Base-by-base conservation (phyloP, 371 early-diverging fungal genomes). In the Rhizopus stolonifer region DNA sequence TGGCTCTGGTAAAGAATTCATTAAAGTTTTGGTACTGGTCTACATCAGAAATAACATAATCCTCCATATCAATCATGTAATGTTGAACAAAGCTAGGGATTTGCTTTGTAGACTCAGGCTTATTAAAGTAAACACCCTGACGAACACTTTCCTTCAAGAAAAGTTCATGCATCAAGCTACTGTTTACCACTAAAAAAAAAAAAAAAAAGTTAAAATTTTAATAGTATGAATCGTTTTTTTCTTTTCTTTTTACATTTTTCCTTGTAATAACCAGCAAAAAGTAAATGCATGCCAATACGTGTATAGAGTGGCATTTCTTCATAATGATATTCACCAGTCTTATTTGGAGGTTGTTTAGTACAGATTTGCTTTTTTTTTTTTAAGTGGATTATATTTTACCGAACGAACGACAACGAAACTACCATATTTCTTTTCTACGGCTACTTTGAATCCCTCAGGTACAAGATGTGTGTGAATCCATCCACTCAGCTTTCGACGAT, bases 1-100 rank as follows among this genome's bases (percentile, higher is more conserved):
- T 70, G 33, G 82, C 82, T 25, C 92, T 82, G 49, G 83, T 82
- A 51, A 90, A 90, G 58, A 92, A 92, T 45, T 88, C 81, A 59
- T 90, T 92, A 24, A 89, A 90, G 15, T 58, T 81, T n/a, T 55
- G 44, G 59, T 84, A 90, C 8, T 60, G 52, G 18, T 56, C 54
- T 3, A 82, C 42, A 22, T 70, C 61, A 0, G 83, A 80, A 21
- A 69, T 53, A 10, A 76, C 54, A 18, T 72, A 66, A 25, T 80
- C 65, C 2, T 66, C 56, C 57, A 80, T 63, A 31, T 75, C 69
- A 25, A 82, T 50, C 56, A 66, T 66, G 61, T 88, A 86, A 38
- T 79, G 82, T 40, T 80, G 69, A 45, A 86, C 75, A 59, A 90
- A 90, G 7, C 68, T 67, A 7, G 71, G 70, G 32, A 90, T 90